Evolutionary conservation across 495 filamentous ascomycete genomes (phyloP), one percentile per base, ranked within the genome.

Genomic region (Patellaria atrata): DNA sequence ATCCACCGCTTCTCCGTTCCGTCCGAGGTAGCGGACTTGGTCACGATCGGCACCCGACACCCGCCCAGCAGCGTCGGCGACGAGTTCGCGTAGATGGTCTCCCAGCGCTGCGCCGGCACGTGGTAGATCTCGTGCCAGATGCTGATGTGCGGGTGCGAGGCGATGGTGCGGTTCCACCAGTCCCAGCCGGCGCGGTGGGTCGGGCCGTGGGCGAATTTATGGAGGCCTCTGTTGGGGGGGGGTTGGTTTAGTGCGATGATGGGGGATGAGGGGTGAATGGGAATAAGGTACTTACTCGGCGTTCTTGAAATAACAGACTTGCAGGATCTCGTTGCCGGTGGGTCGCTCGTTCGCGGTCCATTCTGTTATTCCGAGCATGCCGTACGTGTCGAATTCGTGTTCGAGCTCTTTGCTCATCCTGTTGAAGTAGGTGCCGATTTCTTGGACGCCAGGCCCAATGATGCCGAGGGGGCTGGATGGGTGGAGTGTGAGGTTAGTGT

Each of bases 101-200:
- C 65, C 57, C 61, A 67, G 1, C 38, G 17, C 2, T 55, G 53
- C 13, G 37, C 43, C 3, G 58, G 53, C n/a, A 50, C 58, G 18
- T 47, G 38, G 47, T 64, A 70, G 3, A 54, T 50, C 54, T 70
- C 67, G 48, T 70, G 65, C 31, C 50, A 59, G 44, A 69, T 65
- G 9, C 45, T 39, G 11, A 70, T 24, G 33, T 71, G 60, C 22
- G 54, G 56, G 32, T 54, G 53, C 8, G 50, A 23, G 40, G 57
- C 58, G 5, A 32, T 46, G 5, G 47, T 51, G 3, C 34, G 29
- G 11, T 49, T 51, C 55, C 58, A 71, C 53, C 54, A 70, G 10
- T 58, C 50, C 65, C 65, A 65, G 8, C 47, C 58, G 7, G 51
- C 42, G n/a, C 51, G 51, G 43, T 73, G 69, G 7, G 58, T 11